A percentile compares a stretch with the other conserved stretches of the same genome.
Conservation (phyloP, 306 rosid species). For the Nissolia schottii region DNA sequence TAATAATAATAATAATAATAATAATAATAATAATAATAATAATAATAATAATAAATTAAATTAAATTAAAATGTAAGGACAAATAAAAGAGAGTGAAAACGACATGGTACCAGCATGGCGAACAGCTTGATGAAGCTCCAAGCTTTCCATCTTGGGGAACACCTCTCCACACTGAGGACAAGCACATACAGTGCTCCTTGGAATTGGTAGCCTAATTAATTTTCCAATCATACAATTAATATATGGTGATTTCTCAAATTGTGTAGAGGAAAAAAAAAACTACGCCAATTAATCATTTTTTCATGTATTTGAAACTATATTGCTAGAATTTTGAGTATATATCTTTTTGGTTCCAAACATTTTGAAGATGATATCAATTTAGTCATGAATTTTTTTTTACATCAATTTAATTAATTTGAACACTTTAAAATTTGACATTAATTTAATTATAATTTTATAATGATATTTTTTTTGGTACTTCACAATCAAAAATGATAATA, state of each 20-base stretch:
- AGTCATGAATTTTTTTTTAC: no score
- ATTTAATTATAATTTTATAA: no score
- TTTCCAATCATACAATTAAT: not conserved
- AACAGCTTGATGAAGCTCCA: slow-evolving; percentile 89
- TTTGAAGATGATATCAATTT: no score
- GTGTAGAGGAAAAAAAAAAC: not conserved
- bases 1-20: not conserved
- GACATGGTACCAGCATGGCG: slow-evolving; percentile 80
- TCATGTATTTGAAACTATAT: not conserved
- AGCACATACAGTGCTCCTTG: slow-evolving; percentile 65
- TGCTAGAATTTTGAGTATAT: no score
- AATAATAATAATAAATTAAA: not conserved
- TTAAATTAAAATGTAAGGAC: not conserved
- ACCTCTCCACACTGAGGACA: slow-evolving; percentile 95
- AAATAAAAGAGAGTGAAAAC: not conserved
- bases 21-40: not conserved
- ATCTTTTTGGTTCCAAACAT: no score
- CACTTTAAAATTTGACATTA: no score
- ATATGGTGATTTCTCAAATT: not conserved
- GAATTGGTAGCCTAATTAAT: slow-evolving; percentile 54
- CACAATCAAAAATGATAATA: no score
- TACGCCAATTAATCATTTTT: not conserved
- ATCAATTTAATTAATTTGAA: no score
- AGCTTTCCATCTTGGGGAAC: slow-evolving; percentile 77
- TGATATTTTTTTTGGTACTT: no score